Conservation (phyloP, 2,329 filamentous ascomycete species). For the Chrysosporium keratinophilum region DNA sequence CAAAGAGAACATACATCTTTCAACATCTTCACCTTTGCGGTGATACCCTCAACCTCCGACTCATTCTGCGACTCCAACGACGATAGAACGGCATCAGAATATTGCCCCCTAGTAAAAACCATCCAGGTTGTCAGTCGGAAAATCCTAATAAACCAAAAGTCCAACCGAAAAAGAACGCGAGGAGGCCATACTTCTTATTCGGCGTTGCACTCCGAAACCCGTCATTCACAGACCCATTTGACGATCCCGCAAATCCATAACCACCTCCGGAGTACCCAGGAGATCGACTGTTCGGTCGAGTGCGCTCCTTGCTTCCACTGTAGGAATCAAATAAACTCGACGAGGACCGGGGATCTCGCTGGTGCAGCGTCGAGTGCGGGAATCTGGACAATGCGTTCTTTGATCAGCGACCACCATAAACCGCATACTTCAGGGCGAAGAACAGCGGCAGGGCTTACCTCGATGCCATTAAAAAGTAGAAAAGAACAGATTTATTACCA, state of each 20-base stretch:
- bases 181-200: slow-evolving; percentile 49
- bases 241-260: slow-evolving; percentile 20
- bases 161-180: background rate
- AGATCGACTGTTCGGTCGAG: slow-evolving; percentile 31
- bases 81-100: slow-evolving; percentile 80
- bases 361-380: slow-evolving; percentile 57
- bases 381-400: slow-evolving; percentile 43
- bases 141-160: background rate
- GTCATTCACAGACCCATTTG: slow-evolving; percentile 14
- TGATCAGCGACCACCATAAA: too few relatives aligned
- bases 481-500: background rate
- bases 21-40: slow-evolving; percentile 76
- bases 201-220: slow-evolving; percentile 57
- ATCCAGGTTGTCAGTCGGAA: background rate
- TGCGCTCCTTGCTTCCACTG: slow-evolving; percentile 42
- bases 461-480: slow-evolving; percentile 13
- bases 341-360: slow-evolving; percentile 55
- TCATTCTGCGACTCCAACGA: slow-evolving; percentile 96
- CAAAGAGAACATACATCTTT: slow-evolving; percentile 59
- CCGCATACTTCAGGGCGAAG: background rate
- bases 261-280: slow-evolving; percentile 23
- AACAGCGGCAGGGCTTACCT: slow-evolving; percentile 8
- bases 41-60: slow-evolving; percentile 75
- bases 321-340: slow-evolving; percentile 68
- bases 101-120: slow-evolving; percentile 61